Base-by-base conservation (phyloP, 2,329 filamentous ascomycete genomes). In the Leptographium procerum region DNA sequence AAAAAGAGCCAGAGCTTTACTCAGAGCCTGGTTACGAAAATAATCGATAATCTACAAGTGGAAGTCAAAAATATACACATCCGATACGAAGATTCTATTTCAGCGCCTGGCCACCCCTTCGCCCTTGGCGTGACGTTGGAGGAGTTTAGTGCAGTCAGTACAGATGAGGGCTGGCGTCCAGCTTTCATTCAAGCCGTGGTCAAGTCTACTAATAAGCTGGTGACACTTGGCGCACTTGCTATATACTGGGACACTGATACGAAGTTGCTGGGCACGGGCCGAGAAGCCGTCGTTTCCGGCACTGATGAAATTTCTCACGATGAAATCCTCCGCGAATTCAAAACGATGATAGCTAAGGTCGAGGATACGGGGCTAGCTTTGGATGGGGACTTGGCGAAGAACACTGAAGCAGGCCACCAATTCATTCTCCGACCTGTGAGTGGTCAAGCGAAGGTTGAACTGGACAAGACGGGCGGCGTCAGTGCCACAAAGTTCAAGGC, bases 181-280 rank as follows among this genome's bases (percentile, higher is more conserved):
- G 95, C 91, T 31, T 99, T 96, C 70, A 95, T 99, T 65, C 90
- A 96, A 70, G 88, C 92, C 64, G 88, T 88, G 1, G 84, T 84
- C 52, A 79, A 81, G 31, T 88, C 87, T 14, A 96, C 91, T 26
- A 89, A 99, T 75, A 99, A 99, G 73, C 79, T 99, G 52, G 94
- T 91, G 7, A 95, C 87, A 3, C 79, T 99, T 19, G 90, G 89
- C 34, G 90, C 91, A 6, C 75, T 99, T 55, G 91, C 94, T 3
- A 82, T 97, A 11, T 99, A 99, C 72, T 99, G 95, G 94, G 95
- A 99, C 70, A 99, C 94, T 1, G 92, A 99, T 70, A 84, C 91
- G 1, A 79, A 86, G 29, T 79, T 99, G 4, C 78, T 97, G 50
- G 90, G 91, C 14, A 85, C 88, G 5, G 91, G 91, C 9, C 86